phyloP scores from a whole-genome alignment of 1,139 yeast genomes.

The Chernovozyma aurita region DNA sequence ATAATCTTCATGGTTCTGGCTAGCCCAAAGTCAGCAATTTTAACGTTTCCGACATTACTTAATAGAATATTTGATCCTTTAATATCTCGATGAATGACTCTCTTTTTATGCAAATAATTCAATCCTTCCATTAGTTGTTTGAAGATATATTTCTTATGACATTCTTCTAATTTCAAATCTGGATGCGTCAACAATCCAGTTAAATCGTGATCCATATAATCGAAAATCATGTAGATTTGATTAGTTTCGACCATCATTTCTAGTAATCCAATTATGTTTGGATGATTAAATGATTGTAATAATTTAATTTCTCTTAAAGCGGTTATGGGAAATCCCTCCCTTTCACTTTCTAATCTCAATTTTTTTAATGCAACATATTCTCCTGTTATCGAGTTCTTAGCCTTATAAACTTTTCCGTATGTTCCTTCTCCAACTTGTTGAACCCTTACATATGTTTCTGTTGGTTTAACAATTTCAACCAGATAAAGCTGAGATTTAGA shows the following conservation, averaged over 20 bases:
- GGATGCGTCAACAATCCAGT: conserved; percentile 85
- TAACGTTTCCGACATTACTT: conserved; percentile 65
- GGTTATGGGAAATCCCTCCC: conserved; percentile 95
- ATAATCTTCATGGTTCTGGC: conserved; percentile 74
- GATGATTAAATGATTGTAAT: conserved; percentile 81
- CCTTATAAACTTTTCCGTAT: conserved; percentile 49
- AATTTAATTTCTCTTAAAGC: conserved; percentile 89
- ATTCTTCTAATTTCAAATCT: conserved; percentile 53
- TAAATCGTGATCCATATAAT: conserved; percentile 89
- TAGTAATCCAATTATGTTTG: conserved; percentile 70
- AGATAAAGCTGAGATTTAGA: conserved; percentile 30
- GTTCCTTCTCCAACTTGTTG: conserved; percentile 52
- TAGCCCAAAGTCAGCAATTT: conserved; percentile 91
- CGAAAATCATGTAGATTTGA: conserved; percentile 84
- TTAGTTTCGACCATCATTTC: conserved; percentile 90
- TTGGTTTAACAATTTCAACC: conserved; percentile 21
- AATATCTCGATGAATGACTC: conserved; percentile 88
- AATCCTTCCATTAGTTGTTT: conserved; percentile 77
- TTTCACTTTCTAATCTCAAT: conserved; percentile 76
- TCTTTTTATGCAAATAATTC: conserved; percentile 70
- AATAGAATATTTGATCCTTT: conserved; percentile 89
- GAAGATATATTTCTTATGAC: conserved; percentile 74
- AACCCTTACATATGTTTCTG: conserved; percentile 33
- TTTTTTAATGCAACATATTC: conserved; percentile 79
- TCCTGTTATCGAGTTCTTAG: conserved; percentile 62